Conservation (phyloP, 1,284 basidiomycete species). For the Cerrena zonata region DNA sequence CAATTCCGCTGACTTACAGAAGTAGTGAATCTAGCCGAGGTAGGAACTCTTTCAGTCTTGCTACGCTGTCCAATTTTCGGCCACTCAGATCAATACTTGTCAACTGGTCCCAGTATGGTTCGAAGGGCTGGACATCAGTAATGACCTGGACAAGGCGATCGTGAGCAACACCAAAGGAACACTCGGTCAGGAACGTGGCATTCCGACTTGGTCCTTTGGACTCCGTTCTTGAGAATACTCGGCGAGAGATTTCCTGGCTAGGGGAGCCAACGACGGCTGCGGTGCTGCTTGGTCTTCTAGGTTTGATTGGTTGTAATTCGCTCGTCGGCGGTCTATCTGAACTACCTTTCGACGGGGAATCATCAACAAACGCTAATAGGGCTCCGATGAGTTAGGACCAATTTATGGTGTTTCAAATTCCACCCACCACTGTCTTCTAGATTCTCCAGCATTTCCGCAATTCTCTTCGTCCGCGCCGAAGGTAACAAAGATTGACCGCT, state of each 20-base stretch:
- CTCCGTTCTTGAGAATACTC: constrained; percentile 44
- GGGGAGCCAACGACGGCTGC: constrained; percentile 19
- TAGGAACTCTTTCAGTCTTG: constrained; percentile 89
- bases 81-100: constrained; percentile 71
- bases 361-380: constrained; percentile 39
- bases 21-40: constrained; percentile 78
- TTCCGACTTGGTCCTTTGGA: constrained; percentile 19
- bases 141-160: constrained; percentile 88
- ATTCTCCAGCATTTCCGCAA: constrained; percentile 70
- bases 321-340: constrained; percentile 36
- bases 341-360: constrained; percentile 61
- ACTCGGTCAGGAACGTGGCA: constrained; percentile 84
- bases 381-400: background rate
- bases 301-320: constrained; percentile 41
- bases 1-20: constrained; percentile 53
- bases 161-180: constrained; percentile 88
- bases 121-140: constrained; percentile 92
- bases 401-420: background rate
- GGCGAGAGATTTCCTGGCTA: constrained; percentile 29
- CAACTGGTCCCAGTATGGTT: constrained; percentile 89
- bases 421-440: constrained; percentile 61
- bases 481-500: constrained; percentile 21
- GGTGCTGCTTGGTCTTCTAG: constrained; percentile 32
- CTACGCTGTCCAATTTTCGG: constrained; percentile 82
- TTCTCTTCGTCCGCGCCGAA: constrained; percentile 66